Conservation (phyloP, 371 early-diverging fungal genomes). For the Rhizomucor pusillus region DNA sequence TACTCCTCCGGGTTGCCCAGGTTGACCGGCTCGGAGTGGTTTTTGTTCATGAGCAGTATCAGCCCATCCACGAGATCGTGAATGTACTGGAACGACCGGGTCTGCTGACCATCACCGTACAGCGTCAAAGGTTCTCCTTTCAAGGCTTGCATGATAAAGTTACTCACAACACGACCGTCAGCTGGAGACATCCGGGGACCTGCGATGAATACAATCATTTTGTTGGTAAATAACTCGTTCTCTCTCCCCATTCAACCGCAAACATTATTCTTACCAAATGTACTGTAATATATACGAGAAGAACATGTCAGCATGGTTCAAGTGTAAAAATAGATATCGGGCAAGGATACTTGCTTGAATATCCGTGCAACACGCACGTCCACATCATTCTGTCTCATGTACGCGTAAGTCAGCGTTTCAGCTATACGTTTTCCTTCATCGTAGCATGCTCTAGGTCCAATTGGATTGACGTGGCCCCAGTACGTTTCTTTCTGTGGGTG, state of each 20-base stretch:
- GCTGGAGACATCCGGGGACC: slow-evolving; percentile 89
- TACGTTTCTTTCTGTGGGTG: slow-evolving; percentile 87
- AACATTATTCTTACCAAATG: slow-evolving; percentile 15
- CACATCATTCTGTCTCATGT: slow-evolving; percentile 75
- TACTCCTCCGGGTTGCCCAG: slow-evolving; percentile 89
- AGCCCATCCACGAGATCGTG: slow-evolving; percentile 87
- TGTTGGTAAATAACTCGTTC: too few relatives aligned
- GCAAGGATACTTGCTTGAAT: slow-evolving; percentile 62
- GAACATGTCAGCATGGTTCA: too few relatives aligned
- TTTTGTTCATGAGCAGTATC: slow-evolving; percentile 75
- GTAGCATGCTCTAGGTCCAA: slow-evolving; percentile 85
- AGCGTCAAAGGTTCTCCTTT: slow-evolving; percentile 76
- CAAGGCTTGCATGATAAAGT: slow-evolving; percentile 87
- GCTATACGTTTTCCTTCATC: slow-evolving; percentile 91
- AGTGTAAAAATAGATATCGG: too few relatives aligned
- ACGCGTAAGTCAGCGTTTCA: slow-evolving; percentile 84
- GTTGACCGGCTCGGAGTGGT: slow-evolving; percentile 77
- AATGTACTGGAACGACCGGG: slow-evolving; percentile 86
- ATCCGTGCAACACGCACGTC: slow-evolving; percentile 86
- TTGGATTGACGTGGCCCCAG: slow-evolving; percentile 88
- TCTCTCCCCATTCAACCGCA: too few relatives aligned
- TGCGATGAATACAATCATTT: slow-evolving; percentile 14
- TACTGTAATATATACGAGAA: slow-evolving; percentile 2
- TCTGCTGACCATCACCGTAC: slow-evolving; percentile 84
- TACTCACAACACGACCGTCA: slow-evolving; percentile 89